phyloP scores from a whole-genome alignment of 208 protist genomes.

The Trypanosoma rangeli region DNA sequence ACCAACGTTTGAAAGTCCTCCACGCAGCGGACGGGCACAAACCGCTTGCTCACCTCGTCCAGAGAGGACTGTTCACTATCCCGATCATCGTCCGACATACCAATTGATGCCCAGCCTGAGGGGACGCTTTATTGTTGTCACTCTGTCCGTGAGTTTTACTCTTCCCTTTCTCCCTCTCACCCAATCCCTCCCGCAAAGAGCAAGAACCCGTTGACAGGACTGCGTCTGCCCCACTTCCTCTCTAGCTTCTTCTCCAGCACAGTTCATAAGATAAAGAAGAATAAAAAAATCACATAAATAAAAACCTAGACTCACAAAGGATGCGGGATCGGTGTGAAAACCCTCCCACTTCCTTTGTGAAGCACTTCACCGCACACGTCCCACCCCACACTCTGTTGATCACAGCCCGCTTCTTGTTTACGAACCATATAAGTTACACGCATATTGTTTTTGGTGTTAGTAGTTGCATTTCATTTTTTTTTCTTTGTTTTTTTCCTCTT shows the following conservation, averaged over 20 bases:
- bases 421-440: neutral
- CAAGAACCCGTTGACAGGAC: too few species aligned
- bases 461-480: conserved; percentile 1
- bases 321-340: too few species aligned
- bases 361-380: too few species aligned
- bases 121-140: neutral
- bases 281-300: neutral
- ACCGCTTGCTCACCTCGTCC: conserved; percentile 43
- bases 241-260: neutral
- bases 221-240: neutral
- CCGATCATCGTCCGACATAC: conserved; percentile 29
- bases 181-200: neutral
- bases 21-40: conserved; percentile 59
- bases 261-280: neutral
- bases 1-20: conserved; percentile 70
- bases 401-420: too few species aligned
- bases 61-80: conserved; percentile 37
- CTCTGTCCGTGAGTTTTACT: neutral
- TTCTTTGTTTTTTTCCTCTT: neutral
- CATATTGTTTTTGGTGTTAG: neutral
- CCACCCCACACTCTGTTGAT: too few species aligned
- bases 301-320: neutral
- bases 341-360: too few species aligned
- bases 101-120: neutral
- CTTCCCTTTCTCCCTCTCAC: neutral